Conservation (phyloP, 139 green algal genomes). For the Zygnema cylindricum region DNA sequence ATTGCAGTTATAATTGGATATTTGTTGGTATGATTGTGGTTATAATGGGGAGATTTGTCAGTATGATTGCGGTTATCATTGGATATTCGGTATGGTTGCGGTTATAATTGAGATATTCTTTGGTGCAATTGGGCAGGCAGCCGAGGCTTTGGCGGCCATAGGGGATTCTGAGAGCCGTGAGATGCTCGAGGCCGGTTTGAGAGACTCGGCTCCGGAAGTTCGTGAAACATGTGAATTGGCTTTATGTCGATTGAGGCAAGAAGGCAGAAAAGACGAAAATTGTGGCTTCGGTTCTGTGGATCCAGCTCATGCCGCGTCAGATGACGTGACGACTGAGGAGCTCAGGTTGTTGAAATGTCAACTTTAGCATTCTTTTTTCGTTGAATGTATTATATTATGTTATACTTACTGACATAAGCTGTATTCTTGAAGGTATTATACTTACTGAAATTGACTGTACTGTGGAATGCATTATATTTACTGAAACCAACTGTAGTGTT, state of each 20-base stretch:
- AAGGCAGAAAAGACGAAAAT: slow-evolving; percentile 29
- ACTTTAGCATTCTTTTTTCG: no score
- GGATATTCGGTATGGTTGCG: no score
- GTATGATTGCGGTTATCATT: not conserved
- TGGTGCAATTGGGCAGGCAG: slow-evolving; percentile 37
- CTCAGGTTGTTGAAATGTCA: no score
- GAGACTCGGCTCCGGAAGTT: slow-evolving; percentile 73
- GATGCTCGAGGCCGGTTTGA: slow-evolving; percentile 68
- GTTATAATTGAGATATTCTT: no score
- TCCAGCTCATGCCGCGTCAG: slow-evolving; percentile 82
- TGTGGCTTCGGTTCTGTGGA: slow-evolving; percentile 89
- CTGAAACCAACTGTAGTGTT: no score
- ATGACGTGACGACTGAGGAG: slow-evolving; percentile 3
- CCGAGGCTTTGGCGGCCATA: slow-evolving; percentile 64
- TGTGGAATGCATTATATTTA: no score
- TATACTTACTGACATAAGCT: no score
- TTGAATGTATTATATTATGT: no score
- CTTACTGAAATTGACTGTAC: no score
- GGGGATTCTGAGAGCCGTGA: slow-evolving; percentile 46
- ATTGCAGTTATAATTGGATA: no score
- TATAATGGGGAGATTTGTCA: not conserved
- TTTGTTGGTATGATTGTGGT: no score
- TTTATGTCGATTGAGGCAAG: slow-evolving; percentile 67
- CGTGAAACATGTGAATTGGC: slow-evolving; percentile 95
- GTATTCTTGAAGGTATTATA: no score